A percentile compares a stretch with the other conserved stretches of the same genome.
Conservation (phyloP, 169 alveolate genomes). For the Eimeria tenella region DNA sequence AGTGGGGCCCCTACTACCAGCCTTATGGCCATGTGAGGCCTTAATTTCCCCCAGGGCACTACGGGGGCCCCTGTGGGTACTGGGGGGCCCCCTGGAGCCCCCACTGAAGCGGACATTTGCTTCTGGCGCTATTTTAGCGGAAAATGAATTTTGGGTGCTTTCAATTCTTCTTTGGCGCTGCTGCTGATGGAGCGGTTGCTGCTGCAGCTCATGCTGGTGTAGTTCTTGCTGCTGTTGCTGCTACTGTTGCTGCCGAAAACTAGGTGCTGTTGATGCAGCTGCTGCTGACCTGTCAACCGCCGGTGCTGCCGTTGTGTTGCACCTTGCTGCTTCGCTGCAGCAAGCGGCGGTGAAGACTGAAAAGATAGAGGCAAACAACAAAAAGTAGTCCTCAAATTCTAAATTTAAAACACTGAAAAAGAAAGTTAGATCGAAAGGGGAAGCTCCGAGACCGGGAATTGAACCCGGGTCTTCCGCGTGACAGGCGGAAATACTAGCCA, state of each 20-base stretch:
- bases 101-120: not conserved
- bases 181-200: not conserved
- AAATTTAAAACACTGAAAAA: no score
- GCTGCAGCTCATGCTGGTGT: not conserved
- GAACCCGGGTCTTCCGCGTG: constrained; percentile 96
- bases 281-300: not conserved
- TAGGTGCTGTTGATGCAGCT: not conserved
- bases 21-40: not conserved
- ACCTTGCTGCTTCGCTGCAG: no score
- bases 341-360: no score
- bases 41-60: no score
- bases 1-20: not conserved
- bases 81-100: not conserved
- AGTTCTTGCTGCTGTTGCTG: not conserved
- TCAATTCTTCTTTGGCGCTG: not conserved
- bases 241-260: not conserved
- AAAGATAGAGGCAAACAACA: no score
- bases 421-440: not conserved
- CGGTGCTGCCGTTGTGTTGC: no score
- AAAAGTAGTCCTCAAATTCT: no score
- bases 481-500: constrained; percentile 95
- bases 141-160: not conserved
- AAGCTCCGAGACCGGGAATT: constrained; percentile 93
- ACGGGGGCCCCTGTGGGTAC: not conserved
- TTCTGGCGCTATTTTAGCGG: not conserved